Evolutionary conservation across 257 asterid species (phyloP).

Genomic region (Solanum clarkiae): DNA sequence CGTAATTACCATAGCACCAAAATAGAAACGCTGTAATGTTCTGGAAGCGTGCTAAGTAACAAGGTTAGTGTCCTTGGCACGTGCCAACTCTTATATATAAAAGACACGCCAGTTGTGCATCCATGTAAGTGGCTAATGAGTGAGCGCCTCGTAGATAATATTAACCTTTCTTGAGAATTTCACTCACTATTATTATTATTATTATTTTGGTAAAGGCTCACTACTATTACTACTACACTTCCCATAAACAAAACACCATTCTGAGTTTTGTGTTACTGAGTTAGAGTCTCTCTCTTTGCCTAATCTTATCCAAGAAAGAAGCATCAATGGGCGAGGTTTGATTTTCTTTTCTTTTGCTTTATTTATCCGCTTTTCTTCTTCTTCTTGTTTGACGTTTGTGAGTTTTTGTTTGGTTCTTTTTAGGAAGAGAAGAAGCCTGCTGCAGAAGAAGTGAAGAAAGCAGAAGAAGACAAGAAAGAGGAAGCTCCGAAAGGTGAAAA

Average conservation of each 20-base stretch:
- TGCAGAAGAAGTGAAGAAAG: conserved; percentile 15
- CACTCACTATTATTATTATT: neutral
- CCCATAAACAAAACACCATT: neutral
- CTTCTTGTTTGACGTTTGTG: neutral
- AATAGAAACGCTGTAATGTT: neutral
- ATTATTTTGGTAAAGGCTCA: neutral
- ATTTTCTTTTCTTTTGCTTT: neutral
- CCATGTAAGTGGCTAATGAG: neutral
- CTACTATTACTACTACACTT: neutral
- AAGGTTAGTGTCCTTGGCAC: neutral
- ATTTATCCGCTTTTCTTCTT: neutral
- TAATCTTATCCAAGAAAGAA: neutral
- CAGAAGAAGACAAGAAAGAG: conserved; percentile 24
- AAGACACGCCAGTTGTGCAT: neutral
- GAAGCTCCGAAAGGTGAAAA: neutral
- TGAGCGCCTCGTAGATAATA: neutral
- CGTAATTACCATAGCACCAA: neutral
- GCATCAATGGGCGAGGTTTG: conserved; percentile 23
- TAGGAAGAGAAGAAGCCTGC: neutral
- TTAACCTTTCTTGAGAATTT: neutral
- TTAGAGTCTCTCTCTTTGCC: neutral
- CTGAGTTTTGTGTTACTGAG: neutral
- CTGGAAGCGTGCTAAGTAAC: neutral
- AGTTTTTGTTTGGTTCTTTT: neutral
- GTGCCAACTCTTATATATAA: neutral